phyloP scores from a whole-genome alignment of 306 rosid genomes.

The Pueraria montana region DNA sequence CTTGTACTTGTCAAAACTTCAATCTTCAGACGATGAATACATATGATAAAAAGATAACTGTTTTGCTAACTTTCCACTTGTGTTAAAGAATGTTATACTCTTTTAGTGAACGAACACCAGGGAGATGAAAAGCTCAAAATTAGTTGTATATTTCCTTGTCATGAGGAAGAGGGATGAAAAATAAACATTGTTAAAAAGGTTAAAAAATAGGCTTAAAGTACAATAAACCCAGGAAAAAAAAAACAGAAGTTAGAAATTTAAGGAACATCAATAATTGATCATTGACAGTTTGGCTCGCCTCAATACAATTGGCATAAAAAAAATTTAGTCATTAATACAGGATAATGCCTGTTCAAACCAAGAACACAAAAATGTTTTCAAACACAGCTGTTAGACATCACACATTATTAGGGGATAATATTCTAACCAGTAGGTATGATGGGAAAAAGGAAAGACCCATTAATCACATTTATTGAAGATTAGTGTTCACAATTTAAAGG shows the following conservation, averaged over 20 bases:
- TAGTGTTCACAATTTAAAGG: not conserved
- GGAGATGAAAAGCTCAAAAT: conserved; percentile 32
- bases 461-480: not conserved
- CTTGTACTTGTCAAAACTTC: conserved; percentile 55
- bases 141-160: not conserved
- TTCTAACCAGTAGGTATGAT: not conserved
- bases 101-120: conserved; percentile 2
- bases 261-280: not conserved
- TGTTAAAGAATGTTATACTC: conserved; percentile 34
- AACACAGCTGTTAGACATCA: not conserved
- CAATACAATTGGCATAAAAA: conserved; percentile 26
- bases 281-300: not conserved
- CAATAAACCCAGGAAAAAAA: not conserved
- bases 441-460: not conserved
- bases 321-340: not conserved
- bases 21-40: conserved; percentile 56
- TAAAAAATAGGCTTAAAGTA: not conserved
- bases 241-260: not conserved
- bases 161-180: conserved; percentile 10
- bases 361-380: not conserved
- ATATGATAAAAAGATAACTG: conserved; percentile 46
- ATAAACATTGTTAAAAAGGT: not conserved
- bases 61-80: conserved; percentile 41
- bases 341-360: not conserved
- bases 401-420: not conserved